Base-by-base conservation (phyloP, 2,329 filamentous ascomycete species). In the Stachybotrys chlorohalonatus region DNA sequence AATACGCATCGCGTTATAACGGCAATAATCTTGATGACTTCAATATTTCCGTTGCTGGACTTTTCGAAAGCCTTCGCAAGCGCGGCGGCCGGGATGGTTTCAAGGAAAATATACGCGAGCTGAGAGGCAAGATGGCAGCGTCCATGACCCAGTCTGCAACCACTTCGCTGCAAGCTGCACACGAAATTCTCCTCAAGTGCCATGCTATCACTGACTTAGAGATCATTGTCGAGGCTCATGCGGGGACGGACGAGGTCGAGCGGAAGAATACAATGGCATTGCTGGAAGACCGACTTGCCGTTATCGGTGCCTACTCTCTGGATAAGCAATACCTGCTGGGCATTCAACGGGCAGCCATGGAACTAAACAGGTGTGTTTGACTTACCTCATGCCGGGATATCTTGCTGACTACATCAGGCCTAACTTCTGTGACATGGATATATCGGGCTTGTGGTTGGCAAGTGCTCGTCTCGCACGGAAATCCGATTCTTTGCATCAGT, bases 321-420 rank as follows among this genome's bases (percentile, higher is more conserved):
- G 92, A 99, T 67, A 99, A 99, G 68, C 93, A 96, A 66, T 97
- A 95, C 66, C 73, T 99, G 9, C 77, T 99, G 31, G 89, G 91
- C 1, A 79, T 97, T 47, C 84, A 92, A 55, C 82, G 94, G 61
- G 93, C 94, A 30, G 83, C 87, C 1, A 96, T 99, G 90, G 84
- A 92, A 60, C 69, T 95, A 55, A 83, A 84, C 58, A 75, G 77
- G 85, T 88, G 74, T 64, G 79, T 72, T 36, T 61, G 54, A 11
- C n/a, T 6, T 3, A 31, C 5, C 3, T 11, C 16, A 6, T 30
- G 2, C 31, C n/a, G 24, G n/a, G 13, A 8, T 32, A 45, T 11
- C 24, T 32, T 24, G 8, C 52, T 57, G 51, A 63, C 52, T 30
- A 49, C 16, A 49, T 24, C 47, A 82, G 79, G 45, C 76, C 78